Percentiles rank a stretch among this genome's conserved stretches.
phyloP scores from a whole-genome alignment of 345 rosid genomes.

The Aquilaria sinensis region DNA sequence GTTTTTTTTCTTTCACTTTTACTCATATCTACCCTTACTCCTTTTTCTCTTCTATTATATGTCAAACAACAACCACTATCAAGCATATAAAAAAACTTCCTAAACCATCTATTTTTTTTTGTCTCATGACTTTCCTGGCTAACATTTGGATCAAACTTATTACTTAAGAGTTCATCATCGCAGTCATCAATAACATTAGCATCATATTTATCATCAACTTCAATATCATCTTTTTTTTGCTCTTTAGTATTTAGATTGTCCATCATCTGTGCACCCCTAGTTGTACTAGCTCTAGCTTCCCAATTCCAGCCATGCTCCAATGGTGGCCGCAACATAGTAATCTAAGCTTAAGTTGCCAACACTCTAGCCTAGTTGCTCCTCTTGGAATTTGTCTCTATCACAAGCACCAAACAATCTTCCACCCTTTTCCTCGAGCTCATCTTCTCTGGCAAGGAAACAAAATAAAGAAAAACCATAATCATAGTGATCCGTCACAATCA shows the following conservation, averaged over 20 bases:
- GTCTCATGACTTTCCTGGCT: conserved; percentile 72
- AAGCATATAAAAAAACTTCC: conserved; percentile 53
- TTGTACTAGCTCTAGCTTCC: conserved; percentile 51
- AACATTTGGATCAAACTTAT: conserved; percentile 75
- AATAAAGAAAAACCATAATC: no score
- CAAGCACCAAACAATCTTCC: conserved; percentile 29
- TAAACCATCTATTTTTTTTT: conserved; percentile 62
- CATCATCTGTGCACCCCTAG: conserved; percentile 19
- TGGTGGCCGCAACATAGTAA: conserved; percentile 39
- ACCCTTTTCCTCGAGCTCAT: conserved; percentile 56
- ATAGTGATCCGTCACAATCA: no score
- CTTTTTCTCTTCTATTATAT: no score
- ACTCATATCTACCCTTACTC: no score
- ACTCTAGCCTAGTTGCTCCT: conserved; percentile 42
- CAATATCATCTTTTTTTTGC: conserved; percentile 22
- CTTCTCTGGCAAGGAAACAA: not conserved
- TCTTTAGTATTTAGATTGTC: conserved; percentile 17
- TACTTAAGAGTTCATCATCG: conserved; percentile 71
- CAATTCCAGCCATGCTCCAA: conserved; percentile 88
- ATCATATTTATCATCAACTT: conserved; percentile 40
- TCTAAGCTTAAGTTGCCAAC: conserved; percentile 36
- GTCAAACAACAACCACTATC: conserved; percentile 20
- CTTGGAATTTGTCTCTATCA: conserved; percentile 9
- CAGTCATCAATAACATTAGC: conserved; percentile 49
- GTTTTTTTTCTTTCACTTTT: no score